A percentile compares a stretch with the other conserved stretches of the same genome.
Evolutionary conservation across 108 stramenopile genomes (phyloP).

Genomic region (Aureococcus anophagefferens): DNA sequence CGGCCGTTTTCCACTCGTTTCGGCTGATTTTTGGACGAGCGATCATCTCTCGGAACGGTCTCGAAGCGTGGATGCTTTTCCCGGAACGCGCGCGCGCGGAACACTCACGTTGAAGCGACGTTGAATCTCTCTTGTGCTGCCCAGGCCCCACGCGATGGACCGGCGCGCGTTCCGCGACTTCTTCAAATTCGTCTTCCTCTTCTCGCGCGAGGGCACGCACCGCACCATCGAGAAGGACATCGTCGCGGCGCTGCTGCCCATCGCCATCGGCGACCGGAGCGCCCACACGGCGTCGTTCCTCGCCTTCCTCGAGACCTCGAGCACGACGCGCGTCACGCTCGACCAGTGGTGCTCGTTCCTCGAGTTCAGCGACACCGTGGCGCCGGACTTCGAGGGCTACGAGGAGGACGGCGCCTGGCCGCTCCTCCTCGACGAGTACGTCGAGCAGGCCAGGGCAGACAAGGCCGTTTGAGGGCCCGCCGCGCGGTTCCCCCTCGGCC

Average conservation of each 20-base stretch:
- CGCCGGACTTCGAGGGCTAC: neutral
- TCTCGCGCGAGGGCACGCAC: slow-evolving; percentile 23
- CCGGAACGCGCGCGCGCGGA: no score
- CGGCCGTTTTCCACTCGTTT: no score
- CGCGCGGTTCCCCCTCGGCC: no score
- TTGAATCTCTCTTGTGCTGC: no score
- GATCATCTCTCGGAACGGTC: no score
- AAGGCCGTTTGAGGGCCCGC: no score
- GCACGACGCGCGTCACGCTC: neutral
- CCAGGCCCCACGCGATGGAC: slow-evolving; percentile 15
- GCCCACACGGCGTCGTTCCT: neutral
- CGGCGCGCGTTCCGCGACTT: slow-evolving; percentile 17
- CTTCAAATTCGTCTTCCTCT: slow-evolving; percentile 23
- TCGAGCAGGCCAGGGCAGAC: neutral
- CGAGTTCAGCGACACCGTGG: neutral
- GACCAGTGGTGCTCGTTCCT: neutral
- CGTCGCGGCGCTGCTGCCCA: neutral
- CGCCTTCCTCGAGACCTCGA: neutral
- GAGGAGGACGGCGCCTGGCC: neutral
- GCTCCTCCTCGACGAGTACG: neutral
- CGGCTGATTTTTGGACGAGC: no score
- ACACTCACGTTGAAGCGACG: no score
- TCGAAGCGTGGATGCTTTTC: no score
- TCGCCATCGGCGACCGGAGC: neutral
- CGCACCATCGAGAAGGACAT: slow-evolving; percentile 22